Conservation (phyloP, 2,329 filamentous ascomycete species). For the Sporothrix pallida region DNA sequence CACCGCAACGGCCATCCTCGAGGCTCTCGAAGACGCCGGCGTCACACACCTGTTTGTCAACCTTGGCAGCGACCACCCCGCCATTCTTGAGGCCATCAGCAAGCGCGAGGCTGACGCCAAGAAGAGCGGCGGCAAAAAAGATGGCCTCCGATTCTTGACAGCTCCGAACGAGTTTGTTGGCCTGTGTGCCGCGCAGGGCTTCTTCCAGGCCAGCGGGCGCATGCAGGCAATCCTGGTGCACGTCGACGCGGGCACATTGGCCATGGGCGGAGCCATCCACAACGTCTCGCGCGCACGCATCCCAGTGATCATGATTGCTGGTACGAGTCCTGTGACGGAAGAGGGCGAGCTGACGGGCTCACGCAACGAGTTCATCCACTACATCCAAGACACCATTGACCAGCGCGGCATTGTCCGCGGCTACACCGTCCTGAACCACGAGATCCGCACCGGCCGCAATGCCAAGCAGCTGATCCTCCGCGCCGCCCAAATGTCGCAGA, state of each 20-base stretch:
- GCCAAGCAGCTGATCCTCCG: slow-evolving; percentile 19
- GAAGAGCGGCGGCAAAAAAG: not conserved
- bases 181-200: slow-evolving; percentile 17
- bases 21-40: slow-evolving; percentile 48
- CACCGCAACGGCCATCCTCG: slow-evolving; percentile 44
- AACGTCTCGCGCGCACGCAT: slow-evolving; percentile 19
- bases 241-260: slow-evolving; percentile 17
- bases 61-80: slow-evolving; percentile 20
- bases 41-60: slow-evolving; percentile 24
- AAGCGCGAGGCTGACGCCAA: not conserved
- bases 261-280: slow-evolving; percentile 19
- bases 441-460: slow-evolving; percentile 23
- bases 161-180: slow-evolving; percentile 13
- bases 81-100: slow-evolving; percentile 25
- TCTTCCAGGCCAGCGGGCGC: slow-evolving; percentile 13
- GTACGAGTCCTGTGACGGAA: slow-evolving; percentile 5
- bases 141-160: slow-evolving; percentile 12
- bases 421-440: slow-evolving; percentile 21
- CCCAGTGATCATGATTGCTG: slow-evolving; percentile 22
- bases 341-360: slow-evolving; percentile 17
- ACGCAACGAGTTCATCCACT: slow-evolving; percentile 28
- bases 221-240: slow-evolving; percentile 18
- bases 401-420: slow-evolving; percentile 25
- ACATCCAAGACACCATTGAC: slow-evolving; percentile 25
- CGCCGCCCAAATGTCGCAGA: not conserved